Conservation (phyloP, 1,284 basidiomycete genomes). For the Exsudoporus floridanus region DNA sequence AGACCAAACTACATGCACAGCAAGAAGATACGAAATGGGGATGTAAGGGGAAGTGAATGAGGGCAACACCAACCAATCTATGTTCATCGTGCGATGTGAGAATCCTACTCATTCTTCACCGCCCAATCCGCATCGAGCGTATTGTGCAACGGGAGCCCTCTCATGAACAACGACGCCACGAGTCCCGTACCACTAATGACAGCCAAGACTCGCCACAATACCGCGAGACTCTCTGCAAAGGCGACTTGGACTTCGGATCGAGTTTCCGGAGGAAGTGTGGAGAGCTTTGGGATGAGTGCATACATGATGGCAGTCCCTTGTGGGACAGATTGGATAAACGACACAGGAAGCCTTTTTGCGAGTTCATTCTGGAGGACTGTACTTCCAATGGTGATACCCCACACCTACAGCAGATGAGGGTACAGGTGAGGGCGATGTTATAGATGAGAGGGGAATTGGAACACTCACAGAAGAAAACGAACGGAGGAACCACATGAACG, state of each 20-base stretch:
- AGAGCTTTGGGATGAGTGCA: slow-evolving; percentile 12
- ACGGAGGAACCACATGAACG: slow-evolving; percentile 36
- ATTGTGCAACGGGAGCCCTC: not conserved
- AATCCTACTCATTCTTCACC: not conserved
- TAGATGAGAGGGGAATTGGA: too few relatives aligned
- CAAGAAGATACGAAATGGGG: too few relatives aligned
- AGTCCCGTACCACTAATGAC: not conserved
- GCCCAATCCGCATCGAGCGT: slow-evolving; percentile 7
- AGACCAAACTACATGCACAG: too few relatives aligned
- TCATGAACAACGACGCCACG: slow-evolving; percentile 9
- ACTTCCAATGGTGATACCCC: slow-evolving; percentile 34
- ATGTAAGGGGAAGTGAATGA: too few relatives aligned
- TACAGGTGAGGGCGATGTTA: not conserved
- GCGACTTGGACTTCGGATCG: not conserved
- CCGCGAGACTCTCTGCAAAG: slow-evolving; percentile 11
- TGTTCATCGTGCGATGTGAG: too few relatives aligned
- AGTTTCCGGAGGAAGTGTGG: not conserved
- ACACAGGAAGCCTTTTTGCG: slow-evolving; percentile 19
- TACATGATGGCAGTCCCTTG: slow-evolving; percentile 9
- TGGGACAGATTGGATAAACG: slow-evolving; percentile 14
- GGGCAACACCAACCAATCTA: too few relatives aligned
- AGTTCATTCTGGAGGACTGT: slow-evolving; percentile 37
- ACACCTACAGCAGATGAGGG: slow-evolving; percentile 20
- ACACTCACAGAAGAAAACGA: slow-evolving; percentile 20
- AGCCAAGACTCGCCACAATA: slow-evolving; percentile 8